Percentiles rank a stretch among this genome's conserved stretches.
phyloP scores from a whole-genome alignment of 2,329 filamentous ascomycete genomes.

The Penicillium sp. region DNA sequence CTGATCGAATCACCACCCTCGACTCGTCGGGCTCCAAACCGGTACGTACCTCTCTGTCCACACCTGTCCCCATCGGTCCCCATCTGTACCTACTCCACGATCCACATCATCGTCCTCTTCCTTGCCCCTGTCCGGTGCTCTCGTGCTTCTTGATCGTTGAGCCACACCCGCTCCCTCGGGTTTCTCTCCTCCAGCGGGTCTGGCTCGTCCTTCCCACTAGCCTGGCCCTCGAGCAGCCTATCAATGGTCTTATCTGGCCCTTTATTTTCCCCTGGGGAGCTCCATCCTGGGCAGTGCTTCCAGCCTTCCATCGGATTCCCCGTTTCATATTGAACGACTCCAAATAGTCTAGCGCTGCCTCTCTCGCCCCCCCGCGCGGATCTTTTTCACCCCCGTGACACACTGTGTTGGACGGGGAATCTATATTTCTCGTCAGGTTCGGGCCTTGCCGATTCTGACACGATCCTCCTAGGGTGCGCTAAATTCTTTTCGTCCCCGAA shows the following conservation, averaged over 20 bases:
- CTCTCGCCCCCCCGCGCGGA: not conserved
- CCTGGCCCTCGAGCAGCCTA: not conserved
- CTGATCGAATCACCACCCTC: no score
- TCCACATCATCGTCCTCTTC: not conserved
- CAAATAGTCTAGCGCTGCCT: not conserved
- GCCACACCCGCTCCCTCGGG: slow-evolving; percentile 1
- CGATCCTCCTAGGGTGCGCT: not conserved
- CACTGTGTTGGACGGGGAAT: not conserved
- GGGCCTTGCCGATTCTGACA: not conserved
- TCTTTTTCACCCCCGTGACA: not conserved
- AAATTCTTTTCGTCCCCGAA: no score
- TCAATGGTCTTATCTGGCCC: not conserved
- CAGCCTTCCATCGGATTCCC: not conserved
- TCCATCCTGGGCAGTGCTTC: not conserved
- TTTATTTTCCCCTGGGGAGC: no score
- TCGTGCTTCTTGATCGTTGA: not conserved
- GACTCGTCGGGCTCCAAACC: no score
- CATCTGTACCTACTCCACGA: not conserved
- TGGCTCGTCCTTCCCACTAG: not conserved
- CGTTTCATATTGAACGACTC: not conserved
- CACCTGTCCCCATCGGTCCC: not conserved
- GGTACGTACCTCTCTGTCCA: not conserved
- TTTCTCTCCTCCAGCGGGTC: not conserved
- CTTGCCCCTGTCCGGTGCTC: not conserved
- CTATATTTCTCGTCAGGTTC: not conserved